Evolutionary conservation across 495 filamentous ascomycete genomes (phyloP).

Genomic region (Tuber brumale): DNA sequence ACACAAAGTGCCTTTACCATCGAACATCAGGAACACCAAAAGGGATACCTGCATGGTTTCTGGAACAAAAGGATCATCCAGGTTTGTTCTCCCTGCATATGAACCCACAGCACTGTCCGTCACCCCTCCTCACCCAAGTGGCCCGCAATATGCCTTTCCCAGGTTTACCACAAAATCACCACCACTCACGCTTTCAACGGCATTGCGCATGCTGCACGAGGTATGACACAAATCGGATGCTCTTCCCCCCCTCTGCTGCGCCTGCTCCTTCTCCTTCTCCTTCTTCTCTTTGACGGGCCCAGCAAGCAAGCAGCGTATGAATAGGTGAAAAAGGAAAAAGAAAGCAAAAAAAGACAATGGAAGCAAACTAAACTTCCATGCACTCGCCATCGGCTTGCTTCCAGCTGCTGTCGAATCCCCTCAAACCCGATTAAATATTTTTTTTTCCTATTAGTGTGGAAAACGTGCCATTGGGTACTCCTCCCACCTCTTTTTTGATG

Average conservation of each 20-base stretch:
- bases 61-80: slow-evolving; percentile 21
- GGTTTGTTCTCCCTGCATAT: slow-evolving; percentile 32
- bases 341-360: slow-evolving; percentile 19
- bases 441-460: neutral
- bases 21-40: slow-evolving; percentile 9
- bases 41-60: slow-evolving; percentile 30
- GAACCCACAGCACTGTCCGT: neutral
- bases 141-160: slow-evolving; percentile 8
- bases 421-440: slow-evolving; percentile 1
- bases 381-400: slow-evolving; percentile 13
- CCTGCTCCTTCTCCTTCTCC: slow-evolving; percentile 24
- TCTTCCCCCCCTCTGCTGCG: neutral
- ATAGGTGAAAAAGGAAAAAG: slow-evolving; percentile 21
- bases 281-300: slow-evolving; percentile 25
- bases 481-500: neutral
- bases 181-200: slow-evolving; percentile 21
- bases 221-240: neutral
- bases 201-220: slow-evolving; percentile 23
- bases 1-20: neutral
- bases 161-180: slow-evolving; percentile 33
- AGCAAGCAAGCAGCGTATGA: slow-evolving; percentile 17
- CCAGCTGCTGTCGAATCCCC: neutral
- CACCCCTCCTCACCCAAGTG: neutral
- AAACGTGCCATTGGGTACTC: neutral
- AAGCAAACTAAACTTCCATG: slow-evolving; percentile 35